Base-by-base conservation (phyloP, 1,284 basidiomycete species). In the Neonothopanus nambi region DNA sequence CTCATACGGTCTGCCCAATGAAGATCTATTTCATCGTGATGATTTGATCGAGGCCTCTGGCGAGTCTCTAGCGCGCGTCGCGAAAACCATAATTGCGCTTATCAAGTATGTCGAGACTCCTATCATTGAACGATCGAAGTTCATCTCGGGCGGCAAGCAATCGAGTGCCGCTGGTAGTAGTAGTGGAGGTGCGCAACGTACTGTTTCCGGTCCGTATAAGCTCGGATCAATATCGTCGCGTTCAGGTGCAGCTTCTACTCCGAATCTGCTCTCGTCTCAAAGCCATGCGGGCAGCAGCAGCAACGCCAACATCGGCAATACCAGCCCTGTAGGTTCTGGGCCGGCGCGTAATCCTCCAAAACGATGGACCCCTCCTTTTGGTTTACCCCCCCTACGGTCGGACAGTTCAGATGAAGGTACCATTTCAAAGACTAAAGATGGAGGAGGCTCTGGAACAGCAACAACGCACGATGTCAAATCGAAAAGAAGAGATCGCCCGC, bases 11-110 rank as follows among this genome's bases (percentile, higher is more conserved):
- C 69, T 90, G 8, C 66, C 76, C 26, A 69, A 79, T 24, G 80
- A 83, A 52, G 84, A 87, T 54, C 71, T 89, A 40, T 92, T 91
- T 67, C 75, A 79, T 49, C 74, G 75, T 9, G 85, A 89, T 60
- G 88, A 91, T 65, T 75, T 92, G 50, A 78, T 81, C 26, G 80
- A 84, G 61, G 76, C 72, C 18, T 77, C 78, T 5, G 71, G 77
- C 35, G 84, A 87, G 59, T 76, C 78, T 20, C 72, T 89, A 33
- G 80, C 78, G 28, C 78, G 85, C 42, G 88, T 91, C 39, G 86
- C 88, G 30, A 73, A 71, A 53, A 85, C 85, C 23, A 78, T 93
- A 44, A 74, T 89, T 38, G 77, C 84, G 9, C 71, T 93, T 24
- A 77, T 87, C 49, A 76, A 80, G 61, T 76, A 82, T 54, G 80